Evolutionary conservation across 129 eudicot species (phyloP), one percentile per base, ranked within the genome.

Genomic region (Lactuca sativa): DNA sequence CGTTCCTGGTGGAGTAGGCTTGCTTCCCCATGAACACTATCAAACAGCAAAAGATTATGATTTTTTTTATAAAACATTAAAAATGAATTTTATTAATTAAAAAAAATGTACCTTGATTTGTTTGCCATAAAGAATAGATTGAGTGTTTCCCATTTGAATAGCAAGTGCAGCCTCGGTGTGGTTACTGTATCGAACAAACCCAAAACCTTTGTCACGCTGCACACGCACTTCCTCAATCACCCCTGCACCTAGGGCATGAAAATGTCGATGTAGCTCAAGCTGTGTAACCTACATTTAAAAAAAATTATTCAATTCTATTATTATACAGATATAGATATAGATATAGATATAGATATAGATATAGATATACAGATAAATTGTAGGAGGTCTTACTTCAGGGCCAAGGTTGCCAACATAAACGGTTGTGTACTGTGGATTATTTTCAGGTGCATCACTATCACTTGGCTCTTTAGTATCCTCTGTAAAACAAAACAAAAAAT

Each of bases 351-450:
- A 18, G 0, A 18, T 0, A 18, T 18, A 18, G n/a, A n/a, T 18
- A 18, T 18, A 18, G 21, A 18, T 18, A 18, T 18, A 25, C 30
- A 25, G 1, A 25, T 25, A 25, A 25, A 25, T 25, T 25, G 30
- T 25, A 25, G 30, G 30, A 25, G 30, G 30, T 25, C 86, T 68
- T 77, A 81, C 97, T 90, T 92, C 97, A 13, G 91, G 95, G 17
- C 96, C 86, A 76, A 92, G 95, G 83, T 92, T 92, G 79, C 97
- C 96, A 32, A 88, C 96, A 63, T 92, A 92, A 14, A 92, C 96
- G 2, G 30, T 25, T 25, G 30, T 25, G 30, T 25, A 25, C 2
- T 25, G 30, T 25, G 30, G 30, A 25, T 91, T 91, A 78, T 86
- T 88, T 71, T 91, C 97, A 55, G 96, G 96, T 55, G 87, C 91